phyloP scores from a whole-genome alignment of 2,329 filamentous ascomycete genomes.

The Alternaria infectoria region DNA sequence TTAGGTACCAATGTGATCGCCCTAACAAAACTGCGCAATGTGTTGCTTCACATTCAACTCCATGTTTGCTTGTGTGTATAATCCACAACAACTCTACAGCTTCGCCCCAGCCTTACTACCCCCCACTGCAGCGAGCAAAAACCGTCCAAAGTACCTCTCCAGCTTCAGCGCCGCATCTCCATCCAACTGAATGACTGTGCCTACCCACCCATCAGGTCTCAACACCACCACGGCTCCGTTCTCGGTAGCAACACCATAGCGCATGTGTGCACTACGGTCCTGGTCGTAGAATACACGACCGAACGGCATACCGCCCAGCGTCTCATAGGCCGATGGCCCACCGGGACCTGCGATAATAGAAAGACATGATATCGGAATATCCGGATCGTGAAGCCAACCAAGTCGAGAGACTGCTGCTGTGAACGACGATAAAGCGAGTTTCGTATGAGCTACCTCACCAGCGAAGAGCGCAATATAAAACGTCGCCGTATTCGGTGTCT shows the following conservation, averaged over 20 bases:
- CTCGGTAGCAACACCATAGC: constrained; percentile 35
- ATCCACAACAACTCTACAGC: neutral
- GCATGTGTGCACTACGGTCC: constrained; percentile 36
- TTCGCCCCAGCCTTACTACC: neutral
- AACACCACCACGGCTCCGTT: constrained; percentile 40
- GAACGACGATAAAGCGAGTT: constrained; percentile 15
- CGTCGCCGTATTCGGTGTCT: constrained; percentile 51
- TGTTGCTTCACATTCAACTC: no score
- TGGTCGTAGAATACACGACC: constrained; percentile 48
- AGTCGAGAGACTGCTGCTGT: constrained; percentile 8
- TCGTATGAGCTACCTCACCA: constrained; percentile 37
- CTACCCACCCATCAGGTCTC: constrained; percentile 44
- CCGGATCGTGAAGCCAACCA: constrained; percentile 16
- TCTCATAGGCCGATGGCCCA: constrained; percentile 39
- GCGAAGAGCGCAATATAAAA: constrained; percentile 55
- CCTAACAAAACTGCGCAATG: no score
- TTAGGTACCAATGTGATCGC: no score
- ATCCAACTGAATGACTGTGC: constrained; percentile 25
- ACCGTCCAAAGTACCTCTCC: constrained; percentile 29
- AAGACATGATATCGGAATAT: constrained; percentile 29
- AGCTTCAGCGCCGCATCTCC: constrained; percentile 14
- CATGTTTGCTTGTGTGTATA: no score
- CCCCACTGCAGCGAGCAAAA: constrained; percentile 6
- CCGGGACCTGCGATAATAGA: constrained; percentile 35
- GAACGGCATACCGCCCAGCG: constrained; percentile 37